These are phyloP conservation scores for Asterophora lycoperdoides DNA, from an alignment of 768 basidiomycete species.

Conservation along the genomic window DNA sequence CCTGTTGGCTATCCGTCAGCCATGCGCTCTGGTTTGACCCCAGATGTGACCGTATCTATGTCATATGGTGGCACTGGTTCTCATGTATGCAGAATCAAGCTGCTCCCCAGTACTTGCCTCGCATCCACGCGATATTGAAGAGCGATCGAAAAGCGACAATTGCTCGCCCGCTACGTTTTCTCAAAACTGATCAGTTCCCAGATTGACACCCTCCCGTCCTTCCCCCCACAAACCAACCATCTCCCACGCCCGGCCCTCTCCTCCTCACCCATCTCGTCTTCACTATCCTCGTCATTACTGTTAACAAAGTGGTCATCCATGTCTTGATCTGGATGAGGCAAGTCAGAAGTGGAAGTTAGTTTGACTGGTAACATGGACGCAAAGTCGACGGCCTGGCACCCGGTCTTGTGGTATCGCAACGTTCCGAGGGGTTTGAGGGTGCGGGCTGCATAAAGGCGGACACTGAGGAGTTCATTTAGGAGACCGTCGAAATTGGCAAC, in stretches of 20 bases:
- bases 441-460: slow-evolving; percentile 79
- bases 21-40: no score
- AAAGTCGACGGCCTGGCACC: slow-evolving; percentile 74
- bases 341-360: no score
- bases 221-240: slow-evolving; percentile 64
- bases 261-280: slow-evolving; percentile 47
- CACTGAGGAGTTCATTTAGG: slow-evolving; percentile 35
- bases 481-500: background rate
- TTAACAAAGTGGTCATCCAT: no score
- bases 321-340: no score
- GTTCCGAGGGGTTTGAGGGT: slow-evolving; percentile 81
- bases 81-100: no score
- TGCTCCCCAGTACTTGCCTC: no score
- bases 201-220: slow-evolving; percentile 66
- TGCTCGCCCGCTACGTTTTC: slow-evolving; percentile 21
- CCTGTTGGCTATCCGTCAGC: no score
- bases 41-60: no score
- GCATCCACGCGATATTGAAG: no score
- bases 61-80: no score
- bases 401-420: slow-evolving; percentile 75
- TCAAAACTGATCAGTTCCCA: slow-evolving; percentile 62
- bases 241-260: slow-evolving; percentile 43
- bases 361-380: slow-evolving; percentile 30
- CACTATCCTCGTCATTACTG: slow-evolving; percentile 37
- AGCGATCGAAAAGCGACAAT: no score